phyloP scores from a whole-genome alignment of 371 early-diverging fungal genomes.

The Paramicrosporidium saccamoebae region DNA sequence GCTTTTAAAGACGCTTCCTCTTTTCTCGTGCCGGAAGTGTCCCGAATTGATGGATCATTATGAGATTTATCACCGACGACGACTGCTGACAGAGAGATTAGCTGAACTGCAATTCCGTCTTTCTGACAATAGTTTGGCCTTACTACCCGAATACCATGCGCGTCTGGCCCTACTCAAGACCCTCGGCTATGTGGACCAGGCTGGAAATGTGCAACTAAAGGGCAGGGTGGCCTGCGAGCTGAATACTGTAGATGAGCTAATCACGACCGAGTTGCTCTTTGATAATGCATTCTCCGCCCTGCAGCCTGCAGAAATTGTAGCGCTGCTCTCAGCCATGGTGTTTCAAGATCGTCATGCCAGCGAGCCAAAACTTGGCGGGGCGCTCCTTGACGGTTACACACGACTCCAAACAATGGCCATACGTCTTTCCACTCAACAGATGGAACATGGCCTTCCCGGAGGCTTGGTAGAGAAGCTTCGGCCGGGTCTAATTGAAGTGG shows the following conservation, averaged over 20 bases:
- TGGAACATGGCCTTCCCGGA: too few relatives aligned
- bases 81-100: constrained; percentile 20
- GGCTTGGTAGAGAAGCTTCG: constrained; percentile 10
- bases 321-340: constrained; percentile 77
- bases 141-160: constrained; percentile 68
- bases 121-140: constrained; percentile 57
- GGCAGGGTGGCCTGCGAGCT: constrained; percentile 98
- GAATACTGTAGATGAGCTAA: constrained; percentile 70
- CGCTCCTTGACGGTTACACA: too few relatives aligned
- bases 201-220: constrained; percentile 40
- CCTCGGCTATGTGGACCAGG: constrained; percentile 29
- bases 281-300: constrained; percentile 70
- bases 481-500: constrained; percentile 79
- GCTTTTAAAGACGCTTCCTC: constrained; percentile 1
- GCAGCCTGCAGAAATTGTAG: constrained; percentile 71
- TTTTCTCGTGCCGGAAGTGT: constrained; percentile 1
- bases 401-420: too few relatives aligned
- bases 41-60: constrained; percentile 10
- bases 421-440: too few relatives aligned
- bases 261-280: constrained; percentile 88
- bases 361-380: constrained; percentile 1
- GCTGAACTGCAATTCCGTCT: constrained; percentile 32
- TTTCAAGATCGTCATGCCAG: constrained; percentile 49
- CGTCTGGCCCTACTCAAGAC: constrained; percentile 40
- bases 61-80: constrained; percentile 22